phyloP scores from a whole-genome alignment of 2,329 filamentous ascomycete species.

The Elsinoe australis region DNA sequence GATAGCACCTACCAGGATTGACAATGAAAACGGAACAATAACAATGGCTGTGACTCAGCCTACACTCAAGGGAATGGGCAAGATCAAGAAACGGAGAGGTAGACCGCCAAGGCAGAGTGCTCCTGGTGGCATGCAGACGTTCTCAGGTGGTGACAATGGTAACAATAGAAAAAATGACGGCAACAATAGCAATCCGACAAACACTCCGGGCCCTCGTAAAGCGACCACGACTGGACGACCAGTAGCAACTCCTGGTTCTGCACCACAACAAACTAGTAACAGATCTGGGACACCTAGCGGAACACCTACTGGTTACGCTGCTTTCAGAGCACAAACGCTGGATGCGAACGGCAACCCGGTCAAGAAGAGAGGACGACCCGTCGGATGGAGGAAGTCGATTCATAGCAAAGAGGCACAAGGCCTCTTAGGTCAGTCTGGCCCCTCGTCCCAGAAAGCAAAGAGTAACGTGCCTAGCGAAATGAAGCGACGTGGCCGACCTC shows the following conservation, averaged over 20 bases:
- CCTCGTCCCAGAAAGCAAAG: slow-evolving; percentile 5
- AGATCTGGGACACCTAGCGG: slow-evolving; percentile 3
- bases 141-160: slow-evolving; percentile 12
- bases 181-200: background rate
- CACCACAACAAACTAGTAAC: background rate
- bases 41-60: background rate
- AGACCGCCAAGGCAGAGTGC: slow-evolving; percentile 31
- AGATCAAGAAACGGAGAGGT: slow-evolving; percentile 25
- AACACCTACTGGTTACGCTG: slow-evolving; percentile 34
- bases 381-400: slow-evolving; percentile 44
- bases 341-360: slow-evolving; percentile 30
- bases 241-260: slow-evolving; percentile 7
- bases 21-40: slow-evolving; percentile 6
- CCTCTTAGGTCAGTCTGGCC: slow-evolving; percentile 16
- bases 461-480: slow-evolving; percentile 15
- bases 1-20: background rate
- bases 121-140: slow-evolving; percentile 19
- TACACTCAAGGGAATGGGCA: slow-evolving; percentile 1
- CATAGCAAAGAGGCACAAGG: slow-evolving; percentile 35
- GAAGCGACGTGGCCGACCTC: slow-evolving; percentile 13
- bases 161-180: too few relatives aligned
- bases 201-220: slow-evolving; percentile 4
- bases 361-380: slow-evolving; percentile 42
- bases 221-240: background rate
- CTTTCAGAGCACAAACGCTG: slow-evolving; percentile 32